These are phyloP conservation scores for Auricularia sp. DNA, from an alignment of 768 basidiomycete genomes.

Conservation along the genomic window DNA sequence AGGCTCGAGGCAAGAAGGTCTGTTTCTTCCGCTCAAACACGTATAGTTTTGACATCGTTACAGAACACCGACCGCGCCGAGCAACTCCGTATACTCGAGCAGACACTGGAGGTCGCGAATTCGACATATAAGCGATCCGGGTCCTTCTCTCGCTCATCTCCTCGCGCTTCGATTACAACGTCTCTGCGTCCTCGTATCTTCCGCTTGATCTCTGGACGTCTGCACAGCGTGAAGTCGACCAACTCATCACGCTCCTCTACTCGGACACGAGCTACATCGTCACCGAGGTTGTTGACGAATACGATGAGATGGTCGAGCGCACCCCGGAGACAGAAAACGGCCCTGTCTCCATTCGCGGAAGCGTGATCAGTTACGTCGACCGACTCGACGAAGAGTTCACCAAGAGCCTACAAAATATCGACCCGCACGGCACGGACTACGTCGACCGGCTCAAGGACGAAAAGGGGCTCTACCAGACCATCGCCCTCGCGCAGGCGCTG, in stretches of 20 bases:
- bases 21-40: constrained; percentile 10
- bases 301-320: constrained; percentile 83
- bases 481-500: constrained; percentile 84
- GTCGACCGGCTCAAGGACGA: constrained; percentile 95
- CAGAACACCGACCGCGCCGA: constrained; percentile 95
- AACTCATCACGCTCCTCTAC: constrained; percentile 71
- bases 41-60: neutral
- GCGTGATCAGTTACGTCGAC: constrained; percentile 92
- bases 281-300: constrained; percentile 80
- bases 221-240: constrained; percentile 82
- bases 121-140: constrained; percentile 91
- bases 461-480: constrained; percentile 85
- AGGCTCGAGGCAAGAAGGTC: constrained; percentile 94
- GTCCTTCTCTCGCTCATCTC: constrained; percentile 90
- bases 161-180: constrained; percentile 94
- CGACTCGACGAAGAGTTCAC: constrained; percentile 98
- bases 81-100: constrained; percentile 85
- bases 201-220: constrained; percentile 84
- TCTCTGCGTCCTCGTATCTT: constrained; percentile 77
- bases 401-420: constrained; percentile 92
- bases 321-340: constrained; percentile 64
- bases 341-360: constrained; percentile 82
- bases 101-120: constrained; percentile 72
- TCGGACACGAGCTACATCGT: constrained; percentile 68
- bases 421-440: constrained; percentile 98